phyloP scores from a whole-genome alignment of 768 basidiomycete genomes.

The Mycena floridula region DNA sequence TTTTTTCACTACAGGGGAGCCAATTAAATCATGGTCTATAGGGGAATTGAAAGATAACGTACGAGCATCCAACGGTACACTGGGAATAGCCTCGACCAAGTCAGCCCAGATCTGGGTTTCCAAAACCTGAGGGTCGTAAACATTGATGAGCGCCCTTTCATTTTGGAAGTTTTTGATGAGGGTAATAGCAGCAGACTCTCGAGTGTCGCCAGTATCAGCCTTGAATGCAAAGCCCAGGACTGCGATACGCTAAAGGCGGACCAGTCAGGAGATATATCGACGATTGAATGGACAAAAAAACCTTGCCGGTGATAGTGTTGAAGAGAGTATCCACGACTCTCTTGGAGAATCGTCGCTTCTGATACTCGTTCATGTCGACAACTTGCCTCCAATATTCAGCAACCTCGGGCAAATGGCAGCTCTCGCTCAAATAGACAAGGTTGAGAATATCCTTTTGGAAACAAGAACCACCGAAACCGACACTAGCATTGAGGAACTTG shows the following conservation, averaged over 20 bases:
- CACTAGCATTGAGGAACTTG: constrained; percentile 92
- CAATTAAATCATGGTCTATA: not conserved
- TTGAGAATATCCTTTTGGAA: constrained; percentile 99
- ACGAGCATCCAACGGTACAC: constrained; percentile 61
- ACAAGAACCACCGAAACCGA: constrained; percentile 97
- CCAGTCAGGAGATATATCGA: not conserved
- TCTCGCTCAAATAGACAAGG: constrained; percentile 95
- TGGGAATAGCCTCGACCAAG: constrained; percentile 63
- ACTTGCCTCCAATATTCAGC: constrained; percentile 98
- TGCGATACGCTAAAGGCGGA: constrained; percentile 65
- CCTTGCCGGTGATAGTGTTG: constrained; percentile 96
- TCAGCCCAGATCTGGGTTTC: constrained; percentile 85
- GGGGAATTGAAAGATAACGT: constrained; percentile 23
- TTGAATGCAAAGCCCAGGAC: constrained; percentile 99
- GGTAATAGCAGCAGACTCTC: constrained; percentile 93
- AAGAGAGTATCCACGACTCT: constrained; percentile 96
- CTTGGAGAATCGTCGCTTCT: constrained; percentile 94
- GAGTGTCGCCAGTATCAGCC: constrained; percentile 98
- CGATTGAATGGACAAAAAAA: constrained; percentile 16
- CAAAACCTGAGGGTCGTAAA: constrained; percentile 91
- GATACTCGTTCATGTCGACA: constrained; percentile 98
- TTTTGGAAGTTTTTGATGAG: constrained; percentile 90
- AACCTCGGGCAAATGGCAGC: constrained; percentile 91
- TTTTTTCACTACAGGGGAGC: constrained; percentile 66
- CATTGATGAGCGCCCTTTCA: constrained; percentile 78